Conservation (phyloP, 2,329 filamentous ascomycete genomes). For the Aureobasidium sp. region DNA sequence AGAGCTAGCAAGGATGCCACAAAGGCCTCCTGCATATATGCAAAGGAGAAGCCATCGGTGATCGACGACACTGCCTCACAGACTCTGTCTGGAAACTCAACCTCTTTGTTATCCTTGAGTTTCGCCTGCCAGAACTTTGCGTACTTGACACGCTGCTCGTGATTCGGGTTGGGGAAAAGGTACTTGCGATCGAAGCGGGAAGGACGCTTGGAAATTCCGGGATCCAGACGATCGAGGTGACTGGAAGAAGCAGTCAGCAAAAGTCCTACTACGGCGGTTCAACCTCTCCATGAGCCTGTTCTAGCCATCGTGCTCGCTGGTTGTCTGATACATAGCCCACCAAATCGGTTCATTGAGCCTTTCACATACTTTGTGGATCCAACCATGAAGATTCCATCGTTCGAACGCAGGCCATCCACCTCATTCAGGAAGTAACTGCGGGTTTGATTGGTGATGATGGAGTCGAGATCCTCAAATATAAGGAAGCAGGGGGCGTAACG, state of each 20-base stretch:
- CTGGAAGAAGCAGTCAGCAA: background rate
- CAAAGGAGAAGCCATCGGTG: conserved; percentile 56
- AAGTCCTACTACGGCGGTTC: background rate
- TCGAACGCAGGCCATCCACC: conserved; percentile 33
- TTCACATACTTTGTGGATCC: conserved; percentile 28
- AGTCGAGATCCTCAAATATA: conserved; percentile 35
- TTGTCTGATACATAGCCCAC: background rate
- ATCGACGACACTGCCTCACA: conserved; percentile 46
- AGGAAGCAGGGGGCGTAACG: conserved; percentile 32
- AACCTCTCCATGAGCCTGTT: background rate
- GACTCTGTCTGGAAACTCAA: conserved; percentile 24
- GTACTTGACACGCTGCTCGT: conserved; percentile 32
- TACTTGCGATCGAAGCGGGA: conserved; percentile 41
- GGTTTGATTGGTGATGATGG: conserved; percentile 27
- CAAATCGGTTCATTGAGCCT: background rate
- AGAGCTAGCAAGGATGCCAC: conserved; percentile 54
- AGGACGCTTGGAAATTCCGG: conserved; percentile 37
- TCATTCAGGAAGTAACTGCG: conserved; percentile 36
- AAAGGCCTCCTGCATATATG: conserved; percentile 61
- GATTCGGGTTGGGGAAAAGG: conserved; percentile 33
- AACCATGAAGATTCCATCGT: conserved; percentile 36
- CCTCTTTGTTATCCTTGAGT: conserved; percentile 22
- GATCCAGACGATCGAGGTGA: conserved; percentile 30
- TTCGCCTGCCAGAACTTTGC: conserved; percentile 37
- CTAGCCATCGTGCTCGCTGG: background rate